A percentile compares a stretch with the other conserved stretches of the same genome.
These are phyloP conservation scores for Malus hybrid DNA, from an alignment of 331 rosid genomes.

Conservation along the genomic window DNA sequence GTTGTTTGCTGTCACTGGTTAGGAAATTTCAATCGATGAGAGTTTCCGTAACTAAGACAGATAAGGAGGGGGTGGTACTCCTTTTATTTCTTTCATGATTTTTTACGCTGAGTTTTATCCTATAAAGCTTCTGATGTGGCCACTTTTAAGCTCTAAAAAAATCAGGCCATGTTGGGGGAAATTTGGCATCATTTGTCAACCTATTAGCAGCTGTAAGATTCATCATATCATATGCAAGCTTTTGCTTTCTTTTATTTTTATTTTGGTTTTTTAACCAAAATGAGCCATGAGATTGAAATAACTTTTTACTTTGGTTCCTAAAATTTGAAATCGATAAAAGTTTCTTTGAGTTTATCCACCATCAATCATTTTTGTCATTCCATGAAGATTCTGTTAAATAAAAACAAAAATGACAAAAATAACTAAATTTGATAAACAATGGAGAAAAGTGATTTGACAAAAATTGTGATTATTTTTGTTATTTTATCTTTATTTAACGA, in stretches of 20 bases:
- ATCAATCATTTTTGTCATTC: no score
- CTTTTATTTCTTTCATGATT: no score
- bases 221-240: neutral
- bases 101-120: no score
- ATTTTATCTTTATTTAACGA: no score
- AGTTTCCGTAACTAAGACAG: no score
- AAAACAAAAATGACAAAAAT: fast-evolving
- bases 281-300: fast-evolving
- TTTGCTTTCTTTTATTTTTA: no score
- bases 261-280: neutral
- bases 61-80: no score
- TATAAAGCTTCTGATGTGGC: no score
- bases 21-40: neutral
- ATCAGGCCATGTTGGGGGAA: neutral
- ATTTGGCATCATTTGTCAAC: slow-evolving; percentile 8
- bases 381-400: no score
- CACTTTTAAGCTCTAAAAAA: neutral
- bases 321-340: no score
- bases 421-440: neutral
- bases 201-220: slow-evolving; percentile 9
- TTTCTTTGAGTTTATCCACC: no score
- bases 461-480: neutral
- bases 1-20: neutral
- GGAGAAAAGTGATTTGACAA: neutral
- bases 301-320: fast-evolving